Conservation (phyloP, 2,329 filamentous ascomycete genomes). For the Penicillium sp. region DNA sequence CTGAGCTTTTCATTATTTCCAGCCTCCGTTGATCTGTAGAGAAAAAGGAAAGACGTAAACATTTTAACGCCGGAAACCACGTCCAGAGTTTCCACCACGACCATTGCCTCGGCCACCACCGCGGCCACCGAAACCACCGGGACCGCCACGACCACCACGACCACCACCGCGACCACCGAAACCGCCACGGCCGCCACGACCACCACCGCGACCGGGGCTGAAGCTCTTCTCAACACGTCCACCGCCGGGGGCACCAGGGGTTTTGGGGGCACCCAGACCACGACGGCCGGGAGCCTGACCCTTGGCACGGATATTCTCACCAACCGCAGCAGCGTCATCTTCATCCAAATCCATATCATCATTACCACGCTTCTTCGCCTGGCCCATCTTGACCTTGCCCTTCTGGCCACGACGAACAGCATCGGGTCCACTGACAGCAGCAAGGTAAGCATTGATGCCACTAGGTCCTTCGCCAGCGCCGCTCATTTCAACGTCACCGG, state of each 20-base stretch:
- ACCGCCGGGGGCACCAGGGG: slow-evolving; percentile 26
- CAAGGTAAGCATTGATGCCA: slow-evolving; percentile 64
- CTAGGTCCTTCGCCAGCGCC: slow-evolving; percentile 30
- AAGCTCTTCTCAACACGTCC: slow-evolving; percentile 33
- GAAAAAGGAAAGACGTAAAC: slow-evolving; percentile 3
- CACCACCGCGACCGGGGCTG: slow-evolving; percentile 28
- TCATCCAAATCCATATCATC: slow-evolving; percentile 52
- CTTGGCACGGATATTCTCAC: slow-evolving; percentile 22
- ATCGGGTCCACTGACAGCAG: slow-evolving; percentile 63
- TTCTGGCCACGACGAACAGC: slow-evolving; percentile 62
- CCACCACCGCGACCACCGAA: slow-evolving; percentile 31
- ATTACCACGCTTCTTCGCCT: slow-evolving; percentile 44
- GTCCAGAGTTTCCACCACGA: slow-evolving; percentile 10
- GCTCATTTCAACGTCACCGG: slow-evolving; percentile 41
- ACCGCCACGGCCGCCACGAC: slow-evolving; percentile 29
- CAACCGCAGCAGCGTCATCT: slow-evolving; percentile 24
- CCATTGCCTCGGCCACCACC: slow-evolving; percentile 11
- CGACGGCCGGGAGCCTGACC: slow-evolving; percentile 22
- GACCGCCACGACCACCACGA: slow-evolving; percentile 14
- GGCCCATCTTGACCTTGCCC: slow-evolving; percentile 64
- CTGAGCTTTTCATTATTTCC: slow-evolving; percentile 4
- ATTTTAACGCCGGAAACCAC: background rate
- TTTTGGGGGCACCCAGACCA: slow-evolving; percentile 32
- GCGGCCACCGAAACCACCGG: background rate
- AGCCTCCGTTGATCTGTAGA: background rate